Base-by-base conservation (phyloP, 83 land plant genomes). In the Isoetes engelmannii region DNA sequence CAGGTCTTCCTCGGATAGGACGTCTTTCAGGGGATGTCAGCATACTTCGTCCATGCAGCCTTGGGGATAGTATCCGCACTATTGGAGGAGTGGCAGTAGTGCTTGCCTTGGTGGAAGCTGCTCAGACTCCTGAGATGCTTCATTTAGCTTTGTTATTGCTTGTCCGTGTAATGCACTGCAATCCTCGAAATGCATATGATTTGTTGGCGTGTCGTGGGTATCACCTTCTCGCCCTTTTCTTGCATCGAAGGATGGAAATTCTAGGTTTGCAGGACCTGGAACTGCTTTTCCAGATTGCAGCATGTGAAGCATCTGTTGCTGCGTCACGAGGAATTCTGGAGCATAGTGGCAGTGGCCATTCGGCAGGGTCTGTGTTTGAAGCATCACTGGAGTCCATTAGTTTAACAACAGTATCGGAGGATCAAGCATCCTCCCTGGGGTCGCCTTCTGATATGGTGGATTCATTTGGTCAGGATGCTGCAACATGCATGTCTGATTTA, bases 1-100 rank as follows among this genome's bases (percentile, higher is more conserved):
- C 83, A 95, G 99, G 99, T 41, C 79, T 91, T 54, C 97, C 97
- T 61, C 94, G 99, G 4, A 81, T 84, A 80, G 99, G 90, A 28
- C 86, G 91, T 28, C 82, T 95, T 53, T 74, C 74, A 75, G 97
- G 97, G 10, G 91, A 95, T 72, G 78, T 85, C 7, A 83, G 84
- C 61, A 77, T 95, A 47, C 87, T 92, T 75, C 82, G 79, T 60
- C 97, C 91, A 49, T 86, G 87, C 67, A 81, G 84, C 20, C 75
- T 95, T 83, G 93, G 89, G 42, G 91, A 91, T 49, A 91, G 80
- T 60, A 86, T 95, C 45, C 83, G 85, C 7, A 80, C 86, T 47
- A 80, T 91, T 73, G 97, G 97, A 69, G 99, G 99, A 3, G 84
- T 91, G 69, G 62, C 94, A 69, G 94, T 87, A 55, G 79, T 95